phyloP scores from a whole-genome alignment of 495 filamentous ascomycete genomes.

The Endocarpon pusillum region DNA sequence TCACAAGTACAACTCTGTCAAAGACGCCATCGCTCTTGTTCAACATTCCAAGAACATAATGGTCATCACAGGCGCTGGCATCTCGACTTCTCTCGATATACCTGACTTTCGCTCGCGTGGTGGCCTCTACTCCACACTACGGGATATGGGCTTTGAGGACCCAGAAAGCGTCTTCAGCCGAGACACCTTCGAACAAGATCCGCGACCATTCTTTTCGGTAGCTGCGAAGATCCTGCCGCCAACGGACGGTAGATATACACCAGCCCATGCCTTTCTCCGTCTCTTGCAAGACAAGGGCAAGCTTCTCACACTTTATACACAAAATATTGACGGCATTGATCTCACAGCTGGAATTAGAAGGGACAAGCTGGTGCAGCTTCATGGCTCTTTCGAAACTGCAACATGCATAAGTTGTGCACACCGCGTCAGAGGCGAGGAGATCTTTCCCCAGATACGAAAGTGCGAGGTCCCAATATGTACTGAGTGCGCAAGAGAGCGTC shows the following conservation, averaged over 20 bases:
- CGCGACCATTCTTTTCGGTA: constrained; percentile 78
- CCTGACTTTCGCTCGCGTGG: constrained; percentile 53
- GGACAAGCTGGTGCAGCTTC: constrained; percentile 87
- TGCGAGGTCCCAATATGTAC: constrained; percentile 46
- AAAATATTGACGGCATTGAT: constrained; percentile 98
- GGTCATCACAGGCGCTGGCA: constrained; percentile 87
- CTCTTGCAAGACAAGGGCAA: constrained; percentile 82
- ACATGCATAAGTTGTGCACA: constrained; percentile 70
- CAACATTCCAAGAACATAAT: constrained; percentile 66
- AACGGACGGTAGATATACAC: constrained; percentile 47
- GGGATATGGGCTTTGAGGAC: constrained; percentile 56
- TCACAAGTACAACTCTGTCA: constrained; percentile 62
- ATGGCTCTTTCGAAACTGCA: constrained; percentile 87
- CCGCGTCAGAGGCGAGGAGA: constrained; percentile 54
- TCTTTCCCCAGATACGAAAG: constrained; percentile 63
- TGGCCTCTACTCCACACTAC: constrained; percentile 56
- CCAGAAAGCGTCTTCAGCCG: constrained; percentile 96
- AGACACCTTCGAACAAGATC: constrained; percentile 66
- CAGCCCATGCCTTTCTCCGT: constrained; percentile 89
- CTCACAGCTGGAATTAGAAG: constrained; percentile 63
- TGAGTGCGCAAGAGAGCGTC: constrained; percentile 26
- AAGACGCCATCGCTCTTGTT: constrained; percentile 70
- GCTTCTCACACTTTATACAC: constrained; percentile 89
- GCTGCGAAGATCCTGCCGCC: constrained; percentile 81
- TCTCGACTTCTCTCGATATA: constrained; percentile 54